A percentile compares a stretch with the other conserved stretches of the same genome.
Conservation (phyloP, 768 basidiomycete species). For the Mycena belliarum region DNA sequence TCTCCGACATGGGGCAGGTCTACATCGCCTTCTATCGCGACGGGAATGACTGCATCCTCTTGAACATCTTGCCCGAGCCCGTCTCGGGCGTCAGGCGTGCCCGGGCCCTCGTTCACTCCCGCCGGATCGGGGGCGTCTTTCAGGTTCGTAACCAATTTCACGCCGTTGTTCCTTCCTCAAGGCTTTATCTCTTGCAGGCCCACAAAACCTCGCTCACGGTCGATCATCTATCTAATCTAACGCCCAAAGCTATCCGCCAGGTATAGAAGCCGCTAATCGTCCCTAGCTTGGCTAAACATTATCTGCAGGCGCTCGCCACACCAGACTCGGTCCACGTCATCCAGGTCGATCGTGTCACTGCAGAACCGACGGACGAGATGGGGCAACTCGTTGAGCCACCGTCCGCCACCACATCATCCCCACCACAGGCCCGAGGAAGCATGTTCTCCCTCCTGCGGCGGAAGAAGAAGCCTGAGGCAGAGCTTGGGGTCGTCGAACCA, state of each 20-base stretch:
- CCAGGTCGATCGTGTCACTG: slow-evolving; percentile 13
- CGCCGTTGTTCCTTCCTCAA: not conserved
- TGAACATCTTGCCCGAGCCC: slow-evolving; percentile 47
- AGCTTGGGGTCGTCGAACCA: slow-evolving; percentile 19
- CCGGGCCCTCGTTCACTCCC: slow-evolving; percentile 47
- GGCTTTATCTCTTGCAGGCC: slow-evolving; percentile 31
- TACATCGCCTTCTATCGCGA: slow-evolving; percentile 51
- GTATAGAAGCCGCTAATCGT: slow-evolving; percentile 22
- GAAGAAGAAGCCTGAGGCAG: slow-evolving; percentile 36
- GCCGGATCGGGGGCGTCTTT: slow-evolving; percentile 46
- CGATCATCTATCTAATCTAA: slow-evolving; percentile 45
- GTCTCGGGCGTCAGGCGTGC: slow-evolving; percentile 43
- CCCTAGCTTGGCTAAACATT: not conserved
- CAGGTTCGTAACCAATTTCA: slow-evolving; percentile 35
- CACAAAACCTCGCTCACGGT: slow-evolving; percentile 49
- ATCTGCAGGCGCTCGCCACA: slow-evolving; percentile 17
- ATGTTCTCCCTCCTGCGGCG: slow-evolving; percentile 40
- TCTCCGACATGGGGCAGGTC: slow-evolving; percentile 38
- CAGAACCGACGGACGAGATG: slow-evolving; percentile 15
- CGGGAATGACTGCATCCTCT: slow-evolving; percentile 39
- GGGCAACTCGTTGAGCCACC: not conserved
- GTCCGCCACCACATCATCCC: not conserved
- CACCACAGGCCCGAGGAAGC: slow-evolving; percentile 22
- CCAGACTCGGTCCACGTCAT: slow-evolving; percentile 23
- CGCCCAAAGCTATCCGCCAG: slow-evolving; percentile 38